Conservation (phyloP, 2,329 filamentous ascomycete species). For the Cyphellophora europaea region DNA sequence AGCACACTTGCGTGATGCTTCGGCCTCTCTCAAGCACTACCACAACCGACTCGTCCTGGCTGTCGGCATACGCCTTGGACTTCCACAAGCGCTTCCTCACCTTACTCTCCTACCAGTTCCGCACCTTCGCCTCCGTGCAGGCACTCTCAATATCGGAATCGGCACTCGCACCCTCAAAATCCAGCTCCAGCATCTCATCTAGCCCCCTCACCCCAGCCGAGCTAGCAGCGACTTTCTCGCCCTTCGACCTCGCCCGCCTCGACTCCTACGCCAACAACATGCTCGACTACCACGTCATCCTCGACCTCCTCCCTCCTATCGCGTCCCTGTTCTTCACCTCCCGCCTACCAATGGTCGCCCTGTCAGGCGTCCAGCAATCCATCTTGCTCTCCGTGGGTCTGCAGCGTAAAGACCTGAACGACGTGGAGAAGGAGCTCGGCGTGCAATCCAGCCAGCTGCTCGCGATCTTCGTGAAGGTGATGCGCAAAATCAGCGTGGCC, state of each 20-base stretch:
- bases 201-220: constrained; percentile 60
- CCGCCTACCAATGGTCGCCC: constrained; percentile 58
- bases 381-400: constrained; percentile 85
- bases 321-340: constrained; percentile 79
- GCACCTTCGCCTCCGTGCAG: constrained; percentile 64
- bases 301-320: constrained; percentile 80
- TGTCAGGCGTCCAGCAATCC: constrained; percentile 75
- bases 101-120: constrained; percentile 87
- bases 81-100: constrained; percentile 92
- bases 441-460: constrained; percentile 70
- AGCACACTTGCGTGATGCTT: constrained; percentile 97
- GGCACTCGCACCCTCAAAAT: constrained; percentile 41
- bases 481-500: constrained; percentile 74
- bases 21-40: constrained; percentile 54
- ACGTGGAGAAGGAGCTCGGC: constrained; percentile 67
- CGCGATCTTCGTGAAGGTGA: constrained; percentile 95
- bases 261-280: constrained; percentile 95
- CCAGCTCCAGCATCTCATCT: constrained; percentile 47
- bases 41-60: constrained; percentile 65
- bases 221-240: constrained; percentile 69
- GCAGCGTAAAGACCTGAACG: constrained; percentile 79
- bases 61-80: constrained; percentile 81
- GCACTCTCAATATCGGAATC: constrained; percentile 85
- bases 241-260: constrained; percentile 89
- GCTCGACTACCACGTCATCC: constrained; percentile 93